Conservation (phyloP, 1,139 yeast genomes). For the Geotrichum siamense region DNA sequence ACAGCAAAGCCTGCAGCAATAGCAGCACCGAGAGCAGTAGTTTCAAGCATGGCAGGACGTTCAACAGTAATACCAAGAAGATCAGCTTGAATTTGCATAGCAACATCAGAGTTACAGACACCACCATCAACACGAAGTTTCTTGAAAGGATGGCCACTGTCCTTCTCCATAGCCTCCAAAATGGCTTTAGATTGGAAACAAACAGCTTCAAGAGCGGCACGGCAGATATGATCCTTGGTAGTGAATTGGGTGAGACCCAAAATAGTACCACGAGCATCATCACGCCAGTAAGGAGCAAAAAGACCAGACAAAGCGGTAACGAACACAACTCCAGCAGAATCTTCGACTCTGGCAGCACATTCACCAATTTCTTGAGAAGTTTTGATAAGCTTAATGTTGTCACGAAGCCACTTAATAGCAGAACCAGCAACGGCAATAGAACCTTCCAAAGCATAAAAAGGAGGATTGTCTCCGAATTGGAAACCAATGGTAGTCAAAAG, state of each 20-base stretch:
- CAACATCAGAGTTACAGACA: slow-evolving; percentile 86
- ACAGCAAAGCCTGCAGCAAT: slow-evolving; percentile 88
- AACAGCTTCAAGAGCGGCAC: slow-evolving; percentile 93
- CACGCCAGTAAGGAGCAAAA: slow-evolving; percentile 95
- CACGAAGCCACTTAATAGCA: slow-evolving; percentile 90
- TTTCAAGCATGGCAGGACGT: slow-evolving; percentile 77
- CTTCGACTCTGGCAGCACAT: slow-evolving; percentile 70
- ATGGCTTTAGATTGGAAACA: slow-evolving; percentile 92
- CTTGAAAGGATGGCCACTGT: slow-evolving; percentile 53
- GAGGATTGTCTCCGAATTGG: slow-evolving; percentile 72
- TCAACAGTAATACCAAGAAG: slow-evolving; percentile 76
- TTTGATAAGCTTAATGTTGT: slow-evolving; percentile 75
- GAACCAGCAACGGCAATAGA: slow-evolving; percentile 96
- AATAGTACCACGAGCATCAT: slow-evolving; percentile 87
- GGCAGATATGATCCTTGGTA: slow-evolving; percentile 76
- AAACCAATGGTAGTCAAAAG: slow-evolving; percentile 83
- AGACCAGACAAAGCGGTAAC: slow-evolving; percentile 94
- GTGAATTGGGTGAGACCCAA: slow-evolving; percentile 90
- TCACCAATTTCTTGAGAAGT: slow-evolving; percentile 87
- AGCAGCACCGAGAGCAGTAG: slow-evolving; percentile 95
- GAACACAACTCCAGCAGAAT: slow-evolving; percentile 88
- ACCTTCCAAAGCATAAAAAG: slow-evolving; percentile 89
- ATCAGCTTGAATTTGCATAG: slow-evolving; percentile 92
- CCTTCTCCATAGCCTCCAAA: slow-evolving; percentile 81
- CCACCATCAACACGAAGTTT: slow-evolving; percentile 82